These are phyloP conservation scores for Trichosporon asahii DNA, from an alignment of 1,284 basidiomycete genomes.

Conservation along the genomic window DNA sequence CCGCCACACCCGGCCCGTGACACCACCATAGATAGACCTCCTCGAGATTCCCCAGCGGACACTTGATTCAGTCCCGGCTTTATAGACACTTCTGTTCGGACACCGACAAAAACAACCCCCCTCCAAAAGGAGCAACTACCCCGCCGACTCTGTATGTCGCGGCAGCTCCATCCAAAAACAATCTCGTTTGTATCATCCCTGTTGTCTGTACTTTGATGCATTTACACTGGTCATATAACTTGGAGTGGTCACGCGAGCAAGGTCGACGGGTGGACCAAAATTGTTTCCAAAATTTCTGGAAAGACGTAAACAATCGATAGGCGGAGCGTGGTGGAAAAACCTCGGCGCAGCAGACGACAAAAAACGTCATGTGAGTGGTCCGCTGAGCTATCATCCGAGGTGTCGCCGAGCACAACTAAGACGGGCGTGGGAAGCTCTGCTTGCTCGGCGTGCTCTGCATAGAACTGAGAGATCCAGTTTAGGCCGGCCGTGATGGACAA, in stretches of 20 bases:
- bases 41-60: not conserved
- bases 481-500: too few relatives aligned
- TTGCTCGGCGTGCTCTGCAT: too few relatives aligned
- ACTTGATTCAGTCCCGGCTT: not conserved
- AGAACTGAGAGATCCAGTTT: too few relatives aligned
- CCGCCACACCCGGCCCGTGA: not conserved
- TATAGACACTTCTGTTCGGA: not conserved
- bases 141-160: too few relatives aligned
- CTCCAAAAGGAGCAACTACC: not conserved
- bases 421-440: too few relatives aligned
- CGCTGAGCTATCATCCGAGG: not conserved
- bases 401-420: not conserved
- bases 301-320: not conserved
- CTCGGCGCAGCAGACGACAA: not conserved
- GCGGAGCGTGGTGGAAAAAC: not conserved
- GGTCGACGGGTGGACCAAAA: not conserved
- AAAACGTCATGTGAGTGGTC: not conserved
- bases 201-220: slow-evolving; percentile 10
- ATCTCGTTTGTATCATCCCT: slow-evolving; percentile 1
- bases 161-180: slow-evolving; percentile 7
- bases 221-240: slow-evolving; percentile 3
- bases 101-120: not conserved
- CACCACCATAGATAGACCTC: not conserved
- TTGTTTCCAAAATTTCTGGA: not conserved
- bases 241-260: not conserved